phyloP scores from a whole-genome alignment of 176 grass and related monocot genomes.

The Eleusine coracana region DNA sequence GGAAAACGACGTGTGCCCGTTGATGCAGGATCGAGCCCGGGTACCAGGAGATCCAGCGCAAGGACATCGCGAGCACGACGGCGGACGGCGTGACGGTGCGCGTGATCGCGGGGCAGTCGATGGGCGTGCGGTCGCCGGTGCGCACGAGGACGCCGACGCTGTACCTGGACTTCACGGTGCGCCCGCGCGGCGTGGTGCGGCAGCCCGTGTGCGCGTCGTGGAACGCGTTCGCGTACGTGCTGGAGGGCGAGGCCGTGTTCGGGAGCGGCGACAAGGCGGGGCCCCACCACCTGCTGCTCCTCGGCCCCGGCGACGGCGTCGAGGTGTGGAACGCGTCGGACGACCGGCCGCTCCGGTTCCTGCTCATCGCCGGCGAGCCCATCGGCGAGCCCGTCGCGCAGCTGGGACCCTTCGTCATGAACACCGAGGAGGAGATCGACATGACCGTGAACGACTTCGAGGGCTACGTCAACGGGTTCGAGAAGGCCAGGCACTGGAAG shows the following conservation, averaged over 20 bases:
- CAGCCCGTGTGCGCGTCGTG: conserved; percentile 63
- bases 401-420: conserved; percentile 95
- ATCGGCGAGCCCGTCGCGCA: conserved; percentile 86
- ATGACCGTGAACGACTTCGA: conserved; percentile 89
- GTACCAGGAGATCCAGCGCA: conserved; percentile 94
- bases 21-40: conserved; percentile 72
- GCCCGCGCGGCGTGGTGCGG: conserved; percentile 47
- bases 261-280: conserved; percentile 49
- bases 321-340: conserved; percentile 73
- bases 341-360: conserved; percentile 55
- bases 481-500: conserved; percentile 90
- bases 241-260: conserved; percentile 81
- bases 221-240: conserved; percentile 88
- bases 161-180: conserved; percentile 95
- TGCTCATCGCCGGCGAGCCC: conserved; percentile 83
- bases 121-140: conserved; percentile 72
- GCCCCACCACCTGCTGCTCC: conserved; percentile 68
- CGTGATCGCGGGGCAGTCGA: conserved; percentile 79
- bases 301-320: conserved; percentile 69
- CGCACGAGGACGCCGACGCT: conserved; percentile 85
- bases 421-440: conserved; percentile 99
- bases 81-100: conserved; percentile 76
- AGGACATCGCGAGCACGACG: conserved; percentile 65
- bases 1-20: conserved; percentile 21
- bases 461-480: conserved; percentile 72